Conservation (phyloP, 1,139 yeast species). For the Geotrichum siamense region DNA sequence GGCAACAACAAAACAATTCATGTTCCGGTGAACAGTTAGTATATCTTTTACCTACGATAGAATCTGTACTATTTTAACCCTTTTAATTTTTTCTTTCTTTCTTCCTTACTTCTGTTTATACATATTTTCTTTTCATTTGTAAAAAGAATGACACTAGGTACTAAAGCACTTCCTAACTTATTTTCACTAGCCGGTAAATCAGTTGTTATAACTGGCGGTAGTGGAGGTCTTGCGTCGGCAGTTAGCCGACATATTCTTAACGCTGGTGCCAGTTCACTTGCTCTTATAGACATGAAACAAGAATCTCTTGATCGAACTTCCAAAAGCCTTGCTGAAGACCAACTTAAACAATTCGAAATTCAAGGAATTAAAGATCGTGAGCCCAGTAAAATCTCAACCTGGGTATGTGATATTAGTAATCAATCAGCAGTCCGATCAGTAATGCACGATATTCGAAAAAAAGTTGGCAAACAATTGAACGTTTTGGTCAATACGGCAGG, state of each 20-base stretch:
- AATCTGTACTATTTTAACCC: too few relatives aligned
- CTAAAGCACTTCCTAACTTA: slow-evolving; percentile 10
- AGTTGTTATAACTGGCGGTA: slow-evolving; percentile 74
- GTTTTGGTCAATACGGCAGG: slow-evolving; percentile 74
- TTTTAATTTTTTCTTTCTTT: too few relatives aligned
- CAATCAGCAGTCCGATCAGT: slow-evolving; percentile 52
- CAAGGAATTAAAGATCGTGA: background rate
- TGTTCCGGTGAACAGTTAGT: too few relatives aligned
- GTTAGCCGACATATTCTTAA: slow-evolving; percentile 36
- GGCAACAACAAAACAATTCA: too few relatives aligned
- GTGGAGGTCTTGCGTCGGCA: slow-evolving; percentile 70
- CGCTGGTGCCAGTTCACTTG: slow-evolving; percentile 34
- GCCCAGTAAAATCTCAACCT: slow-evolving; percentile 42
- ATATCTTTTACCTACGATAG: too few relatives aligned
- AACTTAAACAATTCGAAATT: slow-evolving; percentile 21
- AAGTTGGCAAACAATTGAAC: slow-evolving; percentile 56
- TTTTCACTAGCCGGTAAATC: slow-evolving; percentile 39
- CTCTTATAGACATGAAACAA: slow-evolving; percentile 65
- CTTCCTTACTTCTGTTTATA: too few relatives aligned
- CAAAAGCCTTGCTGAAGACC: slow-evolving; percentile 1
- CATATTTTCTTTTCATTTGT: too few relatives aligned
- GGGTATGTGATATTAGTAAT: slow-evolving; percentile 73
- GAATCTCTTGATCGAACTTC: slow-evolving; percentile 58
- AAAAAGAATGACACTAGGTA: too few relatives aligned
- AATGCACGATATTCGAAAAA: slow-evolving; percentile 43